phyloP scores from a whole-genome alignment of 345 rosid genomes.

The Rhodomyrtus tomentosa region DNA sequence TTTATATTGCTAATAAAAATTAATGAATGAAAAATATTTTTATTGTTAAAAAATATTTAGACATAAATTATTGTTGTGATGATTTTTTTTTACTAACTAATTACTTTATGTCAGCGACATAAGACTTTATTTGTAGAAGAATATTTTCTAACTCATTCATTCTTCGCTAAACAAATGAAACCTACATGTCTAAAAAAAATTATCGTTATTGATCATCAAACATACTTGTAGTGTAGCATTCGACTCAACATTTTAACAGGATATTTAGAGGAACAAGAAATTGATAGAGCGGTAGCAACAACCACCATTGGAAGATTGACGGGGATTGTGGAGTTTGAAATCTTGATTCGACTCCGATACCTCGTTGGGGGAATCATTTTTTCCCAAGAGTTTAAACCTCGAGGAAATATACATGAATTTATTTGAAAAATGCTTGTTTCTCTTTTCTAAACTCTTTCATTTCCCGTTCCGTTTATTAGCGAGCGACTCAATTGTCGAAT shows the following conservation, averaged over 20 bases:
- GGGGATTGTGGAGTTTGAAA: neutral
- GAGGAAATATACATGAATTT: neutral
- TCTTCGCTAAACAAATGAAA: neutral
- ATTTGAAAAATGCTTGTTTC: neutral
- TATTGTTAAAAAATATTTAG: neutral
- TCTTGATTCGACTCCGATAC: neutral
- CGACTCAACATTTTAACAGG: neutral
- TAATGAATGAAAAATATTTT: neutral
- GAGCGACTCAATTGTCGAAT: neutral
- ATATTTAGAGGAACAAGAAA: neutral
- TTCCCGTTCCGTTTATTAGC: neutral
- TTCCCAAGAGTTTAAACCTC: neutral
- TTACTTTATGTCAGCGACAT: neutral
- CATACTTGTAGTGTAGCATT: neutral
- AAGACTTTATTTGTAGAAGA: neutral
- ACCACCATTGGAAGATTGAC: neutral
- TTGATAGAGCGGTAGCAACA: neutral
- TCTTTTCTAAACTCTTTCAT: neutral
- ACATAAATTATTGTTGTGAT: neutral
- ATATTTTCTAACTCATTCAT: neutral
- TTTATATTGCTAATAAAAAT: neutral
- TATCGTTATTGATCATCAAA: rapidly evolving
- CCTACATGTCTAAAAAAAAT: neutral
- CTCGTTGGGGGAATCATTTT: neutral
- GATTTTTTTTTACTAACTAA: neutral